phyloP scores from a whole-genome alignment of 2,329 filamentous ascomycete species.

The Dactylonectria estremocensis region DNA sequence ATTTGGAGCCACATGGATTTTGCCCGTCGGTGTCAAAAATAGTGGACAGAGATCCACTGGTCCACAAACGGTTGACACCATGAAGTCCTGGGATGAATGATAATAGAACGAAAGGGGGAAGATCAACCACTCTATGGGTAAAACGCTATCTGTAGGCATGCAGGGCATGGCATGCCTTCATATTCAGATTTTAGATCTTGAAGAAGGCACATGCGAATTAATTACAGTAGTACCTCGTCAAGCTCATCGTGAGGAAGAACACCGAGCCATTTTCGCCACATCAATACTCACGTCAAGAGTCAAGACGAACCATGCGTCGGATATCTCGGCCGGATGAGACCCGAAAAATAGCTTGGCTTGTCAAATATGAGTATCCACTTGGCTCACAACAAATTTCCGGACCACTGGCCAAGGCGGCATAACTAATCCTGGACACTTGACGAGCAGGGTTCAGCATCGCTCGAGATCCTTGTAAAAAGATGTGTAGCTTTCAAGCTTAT shows the following conservation, averaged over 20 bases:
- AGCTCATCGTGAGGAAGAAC: not conserved
- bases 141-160: not conserved
- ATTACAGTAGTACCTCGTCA: not conserved
- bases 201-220: not conserved
- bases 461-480: not conserved
- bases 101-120: not conserved
- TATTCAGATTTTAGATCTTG: no score
- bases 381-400: not conserved
- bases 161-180: no score
- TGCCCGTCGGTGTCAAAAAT: not conserved
- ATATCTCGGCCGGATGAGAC: not conserved
- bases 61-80: not conserved
- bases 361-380: not conserved
- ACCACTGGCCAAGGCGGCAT: not conserved
- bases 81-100: not conserved
- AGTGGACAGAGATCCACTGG: not conserved
- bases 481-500: no score
- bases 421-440: not conserved
- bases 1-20: not conserved
- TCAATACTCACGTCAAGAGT: not conserved
- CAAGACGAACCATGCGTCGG: not conserved
- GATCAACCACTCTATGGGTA: not conserved
- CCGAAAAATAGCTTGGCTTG: not conserved
- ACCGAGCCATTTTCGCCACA: not conserved
- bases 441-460: not conserved